Evolutionary conservation across 441 rosid genomes (phyloP), one percentile per base, ranked within the genome.

Genomic region (Codiaeum variegatum): DNA sequence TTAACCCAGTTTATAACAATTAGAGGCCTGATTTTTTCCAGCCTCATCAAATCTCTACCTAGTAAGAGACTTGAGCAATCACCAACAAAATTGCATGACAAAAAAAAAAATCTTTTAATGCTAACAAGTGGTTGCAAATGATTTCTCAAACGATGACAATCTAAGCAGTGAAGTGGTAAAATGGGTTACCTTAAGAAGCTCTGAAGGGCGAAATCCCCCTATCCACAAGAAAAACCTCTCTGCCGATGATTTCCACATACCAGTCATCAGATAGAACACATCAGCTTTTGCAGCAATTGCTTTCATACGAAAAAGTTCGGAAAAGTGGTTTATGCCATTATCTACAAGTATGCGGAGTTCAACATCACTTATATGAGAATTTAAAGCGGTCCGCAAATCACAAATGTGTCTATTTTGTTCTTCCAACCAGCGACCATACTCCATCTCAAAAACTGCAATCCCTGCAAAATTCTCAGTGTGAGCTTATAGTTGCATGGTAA

Each of bases 151-250:
- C n/a, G 23, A 28, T 5, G 32, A 28, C 42, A 19, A 6, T 29
- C 13, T 3, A 47, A 26, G 9, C 0, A 16, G 47, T 3, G 7
- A 59, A 29, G 56, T 44, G 12, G 13, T 6, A 24, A 24, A 24
- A 61, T 46, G 36, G 32, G 44, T 36, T 70, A 93, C 98, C 94
- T 89, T 86, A 81, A 90, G 84, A 78, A 90, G 86, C 79, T 90
- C 94, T 4, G 97, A 95, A 16, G 99, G 99, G 23, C 98, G 92
- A 69, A 91, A 93, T 31, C 97, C 98, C 5, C 98, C 99, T 75
- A 95, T 77, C 98, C 98, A 95, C 86, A 89, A 79, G 87, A 93
- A 95, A 75, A 97, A 95, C 21, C 98, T 82, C 59, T 95, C 98
- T 10, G 93, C 92, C 1, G 97, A 92, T 42, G 99, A 82, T 84